phyloP scores from a whole-genome alignment of 768 basidiomycete genomes.

The Boletus bicolor region DNA sequence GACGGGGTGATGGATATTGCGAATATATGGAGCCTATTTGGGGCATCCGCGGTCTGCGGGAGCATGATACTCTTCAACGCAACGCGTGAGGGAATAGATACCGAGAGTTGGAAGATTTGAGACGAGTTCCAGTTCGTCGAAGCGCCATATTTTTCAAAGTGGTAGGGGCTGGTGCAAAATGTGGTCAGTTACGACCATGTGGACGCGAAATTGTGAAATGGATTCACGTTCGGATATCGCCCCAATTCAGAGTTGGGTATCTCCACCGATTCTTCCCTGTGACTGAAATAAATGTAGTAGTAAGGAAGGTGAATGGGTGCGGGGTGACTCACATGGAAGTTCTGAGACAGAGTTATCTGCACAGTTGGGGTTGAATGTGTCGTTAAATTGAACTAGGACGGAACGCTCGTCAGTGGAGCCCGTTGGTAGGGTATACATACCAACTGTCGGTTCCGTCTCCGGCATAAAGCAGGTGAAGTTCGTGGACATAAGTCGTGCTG shows the following conservation, averaged over 20 bases:
- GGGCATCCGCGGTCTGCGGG: constrained; percentile 28
- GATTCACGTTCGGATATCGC: constrained; percentile 43
- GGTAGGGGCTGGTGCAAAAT: constrained; percentile 38
- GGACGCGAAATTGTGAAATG: neutral
- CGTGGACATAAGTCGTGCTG: constrained; percentile 37
- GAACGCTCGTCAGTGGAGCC: neutral
- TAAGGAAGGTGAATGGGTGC: neutral
- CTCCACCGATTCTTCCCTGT: constrained; percentile 46
- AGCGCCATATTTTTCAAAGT: constrained; percentile 37
- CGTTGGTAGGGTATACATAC: constrained; percentile 1
- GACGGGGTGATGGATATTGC: constrained; percentile 42
- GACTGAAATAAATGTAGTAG: constrained; percentile 28
- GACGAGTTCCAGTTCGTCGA: constrained; percentile 40
- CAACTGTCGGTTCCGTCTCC: constrained; percentile 37
- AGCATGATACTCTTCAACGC: constrained; percentile 44
- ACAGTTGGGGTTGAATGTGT: constrained; percentile 37
- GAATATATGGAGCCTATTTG: constrained; percentile 43
- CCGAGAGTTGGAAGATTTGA: constrained; percentile 45
- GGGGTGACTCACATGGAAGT: constrained; percentile 31
- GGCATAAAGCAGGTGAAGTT: constrained; percentile 48
- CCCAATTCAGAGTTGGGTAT: constrained; percentile 39
- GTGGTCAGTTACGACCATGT: neutral
- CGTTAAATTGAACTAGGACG: constrained; percentile 30
- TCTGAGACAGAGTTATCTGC: constrained; percentile 34
- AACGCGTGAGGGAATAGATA: constrained; percentile 39